phyloP scores from a whole-genome alignment of 257 asterid genomes.

The Salvia splendens region DNA sequence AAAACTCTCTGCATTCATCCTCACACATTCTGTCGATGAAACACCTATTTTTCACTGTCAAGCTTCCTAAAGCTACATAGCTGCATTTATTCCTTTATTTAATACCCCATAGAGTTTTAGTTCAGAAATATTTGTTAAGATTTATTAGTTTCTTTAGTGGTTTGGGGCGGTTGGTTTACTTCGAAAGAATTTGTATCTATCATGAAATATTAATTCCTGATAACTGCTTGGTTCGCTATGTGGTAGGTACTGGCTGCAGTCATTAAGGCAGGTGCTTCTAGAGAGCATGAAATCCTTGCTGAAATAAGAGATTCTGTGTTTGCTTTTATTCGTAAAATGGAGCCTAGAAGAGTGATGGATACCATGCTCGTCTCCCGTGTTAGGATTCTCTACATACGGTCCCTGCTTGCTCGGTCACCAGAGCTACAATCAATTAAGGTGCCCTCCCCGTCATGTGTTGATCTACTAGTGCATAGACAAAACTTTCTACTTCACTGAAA shows the following conservation, averaged over 20 bases:
- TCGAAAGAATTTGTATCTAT: too few relatives aligned
- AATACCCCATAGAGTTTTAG: background rate
- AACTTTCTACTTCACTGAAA: constrained; percentile 22
- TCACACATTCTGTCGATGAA: constrained; percentile 10
- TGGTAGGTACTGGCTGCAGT: constrained; percentile 98
- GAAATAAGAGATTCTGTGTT: constrained; percentile 98
- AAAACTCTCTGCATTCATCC: constrained; percentile 5
- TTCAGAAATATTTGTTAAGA: constrained; percentile 7
- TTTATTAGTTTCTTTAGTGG: constrained; percentile 8
- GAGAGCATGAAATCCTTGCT: constrained; percentile 99
- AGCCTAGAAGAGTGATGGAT: constrained; percentile 97
- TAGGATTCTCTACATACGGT: constrained; percentile 94
- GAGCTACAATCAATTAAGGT: constrained; percentile 99
- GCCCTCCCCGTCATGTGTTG: constrained; percentile 26
- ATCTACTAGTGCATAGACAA: constrained; percentile 21
- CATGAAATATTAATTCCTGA: constrained; percentile 30
- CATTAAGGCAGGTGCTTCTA: constrained; percentile 98
- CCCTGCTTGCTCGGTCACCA: constrained; percentile 97
- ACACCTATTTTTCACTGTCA: constrained; percentile 16
- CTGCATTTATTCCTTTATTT: constrained; percentile 9
- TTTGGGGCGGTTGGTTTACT: constrained; percentile 15
- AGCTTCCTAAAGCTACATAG: constrained; percentile 3
- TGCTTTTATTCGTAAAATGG: constrained; percentile 94
- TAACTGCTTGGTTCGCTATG: constrained; percentile 31
- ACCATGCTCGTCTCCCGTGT: constrained; percentile 99